Evolutionary conservation across 2,329 filamentous ascomycete genomes (phyloP), one percentile per base, ranked within the genome.

Genomic region (Cadophora malorum): DNA sequence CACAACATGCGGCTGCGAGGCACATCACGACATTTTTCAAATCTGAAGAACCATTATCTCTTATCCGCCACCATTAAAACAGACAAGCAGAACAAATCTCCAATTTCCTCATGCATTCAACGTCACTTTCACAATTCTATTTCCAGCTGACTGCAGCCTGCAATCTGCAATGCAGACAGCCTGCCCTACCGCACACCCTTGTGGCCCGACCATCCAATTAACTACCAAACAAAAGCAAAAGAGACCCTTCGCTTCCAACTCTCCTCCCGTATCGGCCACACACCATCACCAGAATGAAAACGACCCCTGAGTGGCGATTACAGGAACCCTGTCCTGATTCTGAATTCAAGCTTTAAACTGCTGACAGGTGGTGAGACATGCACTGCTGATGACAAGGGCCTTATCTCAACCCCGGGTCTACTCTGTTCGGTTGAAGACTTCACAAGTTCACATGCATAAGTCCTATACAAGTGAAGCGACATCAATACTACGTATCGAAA

Each of bases 291-390:
- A 53, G 28, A 28, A 16, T 3, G 23, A 14, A 53, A 12, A 31
- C 23, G 2, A 10, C 52, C 52, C 52, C 52, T 55, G 52, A 33
- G 52, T 55, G 52, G 52, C 25, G 28, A 55, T 31, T 5, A 19
- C n/a, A 21, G 4, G 21, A 19, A 4, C 33, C 55, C 33, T 59
- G 31, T 12, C 33, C 9, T 59, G 7, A 35, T 3, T 35, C 41
- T n/a, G 28, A 59, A 33, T 55, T 33, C 52, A 59, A 59, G 55
- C 55, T 59, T 59, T 59, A n/a, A 28, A 41, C 19, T 23, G 55
- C 35, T 41, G 55, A 59, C 33, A 12, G 19, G 5, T 8, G 28
- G n/a, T 41, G 31, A 59, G 35, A 38, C 52, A 55, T 53, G 25
- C 28, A n/a, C 2, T 55, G 45, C 19, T 21, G 21, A 49, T 1